Base-by-base conservation (phyloP, 2,329 filamentous ascomycete genomes). In the Alternaria dauci region DNA sequence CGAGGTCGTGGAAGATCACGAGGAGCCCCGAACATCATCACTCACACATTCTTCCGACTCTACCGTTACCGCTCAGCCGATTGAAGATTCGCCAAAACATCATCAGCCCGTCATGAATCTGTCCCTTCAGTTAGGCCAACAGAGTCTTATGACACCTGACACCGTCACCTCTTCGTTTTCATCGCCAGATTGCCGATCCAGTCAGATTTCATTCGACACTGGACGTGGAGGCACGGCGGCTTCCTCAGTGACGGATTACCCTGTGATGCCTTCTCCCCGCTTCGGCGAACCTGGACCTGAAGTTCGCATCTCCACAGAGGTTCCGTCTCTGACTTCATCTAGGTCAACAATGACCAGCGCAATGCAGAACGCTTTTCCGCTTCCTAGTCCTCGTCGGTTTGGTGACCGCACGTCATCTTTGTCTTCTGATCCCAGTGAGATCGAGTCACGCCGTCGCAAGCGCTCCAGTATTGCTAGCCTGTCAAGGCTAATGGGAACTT, bases 401-500 rank as follows among this genome's bases (percentile, higher is more conserved):
- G 77, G 77, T 43, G 76, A 80, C 34, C 78, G 76, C 39, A 79
- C 77, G 4, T 69, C 79, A 4, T 82, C 81, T 3, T 65, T 82
- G 5, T 77, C 74, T 25, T 81, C 81, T n/a, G 74, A 74, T 48
- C 73, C 75, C 5, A 78, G 78, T 51, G 79, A 78, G 20, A 65
- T 72, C 11, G 77, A 80, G 26, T 75, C 76, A 43, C 89, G 89
- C 62, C 89, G 89, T 23, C 87, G 89, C 42, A 88, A 92, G 71
- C 87, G 91, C 55, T 90, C 89, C 4, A 94, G 91, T 72, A 85
- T 94, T 65, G 91, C 88, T 30, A 93, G 91, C 71, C 81, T 94
- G 30, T 92, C 91, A 66, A 87, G 91, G 50, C 82, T 94, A 39
- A 91, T 94, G 71, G 91, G 88, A 75, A 89, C 88, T 66, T 76